Percentiles rank a stretch among this genome's conserved stretches.
phyloP scores from a whole-genome alignment of 2,329 filamentous ascomycete genomes.

The Aureobasidium sp. region DNA sequence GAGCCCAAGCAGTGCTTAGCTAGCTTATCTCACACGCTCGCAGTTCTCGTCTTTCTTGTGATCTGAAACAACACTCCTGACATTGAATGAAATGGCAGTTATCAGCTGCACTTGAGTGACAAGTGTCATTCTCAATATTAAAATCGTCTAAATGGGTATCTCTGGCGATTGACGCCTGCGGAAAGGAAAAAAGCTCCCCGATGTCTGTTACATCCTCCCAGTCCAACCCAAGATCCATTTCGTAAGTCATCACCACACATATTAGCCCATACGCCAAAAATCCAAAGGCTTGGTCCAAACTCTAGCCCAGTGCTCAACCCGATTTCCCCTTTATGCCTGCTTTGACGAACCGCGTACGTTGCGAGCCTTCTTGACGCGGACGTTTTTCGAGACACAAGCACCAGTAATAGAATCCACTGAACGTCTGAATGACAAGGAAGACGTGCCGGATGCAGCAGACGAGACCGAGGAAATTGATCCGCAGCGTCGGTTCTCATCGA shows the following conservation, averaged over 20 bases:
- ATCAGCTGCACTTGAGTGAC: neutral
- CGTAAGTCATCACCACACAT: neutral
- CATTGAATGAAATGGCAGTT: neutral
- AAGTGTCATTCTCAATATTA: neutral
- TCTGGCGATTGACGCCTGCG: neutral
- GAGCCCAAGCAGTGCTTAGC: neutral
- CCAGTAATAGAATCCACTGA: constrained; percentile 9
- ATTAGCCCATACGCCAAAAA: neutral
- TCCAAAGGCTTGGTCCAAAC: neutral
- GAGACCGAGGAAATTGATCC: constrained; percentile 11
- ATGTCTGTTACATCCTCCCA: neutral
- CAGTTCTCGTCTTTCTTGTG: neutral
- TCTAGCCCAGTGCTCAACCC: neutral
- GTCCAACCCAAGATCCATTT: neutral
- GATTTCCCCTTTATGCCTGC: neutral
- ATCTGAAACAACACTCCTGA: neutral
- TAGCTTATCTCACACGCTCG: too few species aligned
- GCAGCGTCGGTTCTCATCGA: constrained; percentile 13
- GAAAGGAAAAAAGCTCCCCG: neutral
- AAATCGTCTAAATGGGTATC: neutral
- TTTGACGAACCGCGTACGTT: neutral
- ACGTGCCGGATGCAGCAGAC: neutral
- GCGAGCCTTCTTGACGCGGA: constrained; percentile 9
- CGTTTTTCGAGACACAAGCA: constrained; percentile 10
- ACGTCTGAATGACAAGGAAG: constrained; percentile 6